Base-by-base conservation (phyloP, 768 basidiomycete genomes). In the Hericium alpestre region DNA sequence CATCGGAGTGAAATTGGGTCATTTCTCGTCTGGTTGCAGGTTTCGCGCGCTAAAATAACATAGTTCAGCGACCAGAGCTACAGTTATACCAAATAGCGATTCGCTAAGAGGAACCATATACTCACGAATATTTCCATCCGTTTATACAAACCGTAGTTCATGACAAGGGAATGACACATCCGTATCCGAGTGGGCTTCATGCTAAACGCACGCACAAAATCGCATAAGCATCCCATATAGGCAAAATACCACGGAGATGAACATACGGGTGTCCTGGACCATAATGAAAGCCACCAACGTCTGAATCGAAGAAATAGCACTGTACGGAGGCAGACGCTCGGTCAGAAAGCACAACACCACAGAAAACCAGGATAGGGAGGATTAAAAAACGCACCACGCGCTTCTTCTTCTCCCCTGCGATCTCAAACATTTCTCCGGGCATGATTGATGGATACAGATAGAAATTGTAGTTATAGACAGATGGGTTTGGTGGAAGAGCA, bases 221-320 rank as follows among this genome's bases (percentile, higher is more conserved):
- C 63, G 61, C 56, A 13, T 56, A 62, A 32, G 6, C 32, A 32
- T 32, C 32, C 58, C 51, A 39, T 48, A 54, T 46, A 41, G 59
- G 56, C 56, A 32, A 60, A 25, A 53, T 56, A 56, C 20, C 20
- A 4, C 62, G 46, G 56, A 41, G 18, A 25, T 16, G 11, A 4
- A 23, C 83, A 65, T 71, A 90, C 86, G 93, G 92, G 70, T 97
- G 93, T 6, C 93, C 94, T 57, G 87, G 92, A n/a, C 93, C 93
- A 84, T 96, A 94, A 71, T 98, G 96, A 69, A 97, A 99, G 53
- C 96, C 95, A 22, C 96, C 95, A 70, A 99, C 94, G 69, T 99
- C 95, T 37, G 93, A 95, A 72, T 99, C 95, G 75, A 94, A 99
- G 78, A 99, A 99, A 77, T 99, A 99, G 69, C 95, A 98, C 90